Conservation (phyloP, 768 basidiomycete genomes). For the Rhizopogon salebrosus region DNA sequence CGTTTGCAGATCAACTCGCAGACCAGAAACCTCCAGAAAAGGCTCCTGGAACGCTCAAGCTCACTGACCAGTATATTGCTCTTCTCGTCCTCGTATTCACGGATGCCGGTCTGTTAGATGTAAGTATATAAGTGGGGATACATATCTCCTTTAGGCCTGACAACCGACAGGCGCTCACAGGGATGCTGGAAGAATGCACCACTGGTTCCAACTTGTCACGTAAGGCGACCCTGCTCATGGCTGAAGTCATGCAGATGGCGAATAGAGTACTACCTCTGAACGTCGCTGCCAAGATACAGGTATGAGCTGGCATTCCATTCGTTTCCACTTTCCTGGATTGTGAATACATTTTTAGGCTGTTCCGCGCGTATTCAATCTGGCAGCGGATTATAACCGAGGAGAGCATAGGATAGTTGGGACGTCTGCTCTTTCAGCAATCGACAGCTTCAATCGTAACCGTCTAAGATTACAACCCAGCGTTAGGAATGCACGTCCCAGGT, state of each 20-base stretch:
- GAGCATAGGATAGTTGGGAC: conserved; percentile 80
- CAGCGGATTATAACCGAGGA: conserved; percentile 73
- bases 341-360: conserved; percentile 53
- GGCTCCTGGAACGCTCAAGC: conserved; percentile 54
- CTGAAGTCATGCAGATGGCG: conserved; percentile 83
- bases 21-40: conserved; percentile 43
- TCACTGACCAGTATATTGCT: conserved; percentile 91
- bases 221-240: conserved; percentile 88
- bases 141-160: background rate
- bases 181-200: conserved; percentile 78
- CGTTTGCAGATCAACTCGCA: conserved; percentile 21
- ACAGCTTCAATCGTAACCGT: conserved; percentile 90
- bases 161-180: conserved; percentile 63
- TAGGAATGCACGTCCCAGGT: conserved; percentile 65
- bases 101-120: conserved; percentile 86
- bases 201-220: conserved; percentile 70
- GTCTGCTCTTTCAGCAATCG: conserved; percentile 80
- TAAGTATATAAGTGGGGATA: conserved; percentile 31
- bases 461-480: conserved; percentile 58
- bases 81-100: conserved; percentile 79
- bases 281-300: conserved; percentile 83
- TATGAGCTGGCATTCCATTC: conserved; percentile 20
- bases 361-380: conserved; percentile 79
- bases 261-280: conserved; percentile 82
- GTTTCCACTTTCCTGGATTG: background rate